A percentile compares a stretch with the other conserved stretches of the same genome.
These are phyloP conservation scores for Bryoerythrophyllum caledonicum DNA, from an alignment of 225 moss, liverwort and hornwort genomes.

Conservation along the genomic window DNA sequence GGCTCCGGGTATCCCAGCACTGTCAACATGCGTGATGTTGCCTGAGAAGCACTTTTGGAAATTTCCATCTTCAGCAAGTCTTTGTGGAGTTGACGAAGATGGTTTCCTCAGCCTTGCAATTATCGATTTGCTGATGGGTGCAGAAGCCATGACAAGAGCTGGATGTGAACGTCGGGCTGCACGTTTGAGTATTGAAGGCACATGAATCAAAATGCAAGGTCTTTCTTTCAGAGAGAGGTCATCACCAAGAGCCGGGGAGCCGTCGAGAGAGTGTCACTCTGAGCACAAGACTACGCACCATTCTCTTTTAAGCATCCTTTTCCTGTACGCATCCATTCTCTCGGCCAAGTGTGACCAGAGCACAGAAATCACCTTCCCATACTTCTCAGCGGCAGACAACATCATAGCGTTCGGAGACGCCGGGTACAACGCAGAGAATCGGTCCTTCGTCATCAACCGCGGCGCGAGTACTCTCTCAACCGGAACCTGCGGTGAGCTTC, in stretches of 20 bases:
- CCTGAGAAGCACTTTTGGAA: too few species aligned
- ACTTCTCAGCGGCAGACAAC: constrained; percentile 13
- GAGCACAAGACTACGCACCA: too few species aligned
- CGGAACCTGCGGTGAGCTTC: constrained; percentile 27
- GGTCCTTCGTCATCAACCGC: constrained; percentile 24
- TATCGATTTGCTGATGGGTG: not conserved
- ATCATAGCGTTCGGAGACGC: constrained; percentile 28
- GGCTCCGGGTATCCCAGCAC: too few species aligned
- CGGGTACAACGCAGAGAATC: constrained; percentile 13
- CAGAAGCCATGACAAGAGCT: not conserved
- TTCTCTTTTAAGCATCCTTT: not conserved
- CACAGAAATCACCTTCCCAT: constrained; percentile 17
- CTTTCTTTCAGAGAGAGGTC: not conserved
- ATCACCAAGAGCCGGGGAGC: too few species aligned
- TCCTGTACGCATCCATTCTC: not conserved
- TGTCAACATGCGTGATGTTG: too few species aligned
- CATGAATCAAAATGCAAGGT: constrained; percentile 17
- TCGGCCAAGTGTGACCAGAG: not conserved
- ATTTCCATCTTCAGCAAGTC: not conserved
- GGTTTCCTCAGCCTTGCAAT: not conserved
- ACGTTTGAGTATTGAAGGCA: too few species aligned
- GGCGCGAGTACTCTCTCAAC: not conserved
- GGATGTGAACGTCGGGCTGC: not conserved
- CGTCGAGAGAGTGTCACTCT: not conserved
- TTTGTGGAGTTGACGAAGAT: not conserved